phyloP scores from a whole-genome alignment of 2,329 filamentous ascomycete species.

The Exophiala bonariae region DNA sequence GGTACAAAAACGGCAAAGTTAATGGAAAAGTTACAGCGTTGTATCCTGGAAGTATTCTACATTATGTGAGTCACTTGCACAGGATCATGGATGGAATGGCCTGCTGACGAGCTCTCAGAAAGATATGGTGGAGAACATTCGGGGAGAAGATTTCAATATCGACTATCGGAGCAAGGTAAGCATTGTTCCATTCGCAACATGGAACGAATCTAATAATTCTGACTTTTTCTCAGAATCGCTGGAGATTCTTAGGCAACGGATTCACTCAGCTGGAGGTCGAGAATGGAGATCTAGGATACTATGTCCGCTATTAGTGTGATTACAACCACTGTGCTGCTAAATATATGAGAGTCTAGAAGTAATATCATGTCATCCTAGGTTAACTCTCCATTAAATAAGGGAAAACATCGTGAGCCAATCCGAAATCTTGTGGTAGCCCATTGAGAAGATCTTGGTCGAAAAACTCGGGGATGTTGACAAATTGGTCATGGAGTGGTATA shows the following conservation, averaged over 20 bases:
- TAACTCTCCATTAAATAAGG: constrained; percentile 1
- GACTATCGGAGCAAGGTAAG: constrained; percentile 37
- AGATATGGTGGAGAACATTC: constrained; percentile 20
- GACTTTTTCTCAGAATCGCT: constrained; percentile 37
- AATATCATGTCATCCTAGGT: too few relatives aligned
- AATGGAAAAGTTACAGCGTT: constrained; percentile 49
- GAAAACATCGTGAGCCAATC: constrained; percentile 1
- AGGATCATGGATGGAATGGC: not conserved
- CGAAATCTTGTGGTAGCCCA: constrained; percentile 6
- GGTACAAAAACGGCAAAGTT: constrained; percentile 50
- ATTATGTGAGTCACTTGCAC: constrained; percentile 8
- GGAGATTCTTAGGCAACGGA: constrained; percentile 52
- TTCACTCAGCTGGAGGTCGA: constrained; percentile 38
- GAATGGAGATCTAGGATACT: constrained; percentile 17
- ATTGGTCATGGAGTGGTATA: constrained; percentile 7
- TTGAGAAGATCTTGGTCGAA: constrained; percentile 7
- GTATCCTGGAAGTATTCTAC: constrained; percentile 41
- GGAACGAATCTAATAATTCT: not conserved
- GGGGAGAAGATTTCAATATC: constrained; percentile 52
- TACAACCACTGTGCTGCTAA: too few relatives aligned
- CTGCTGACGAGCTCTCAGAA: constrained; percentile 8
- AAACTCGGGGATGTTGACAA: constrained; percentile 5
- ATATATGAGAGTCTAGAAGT: too few relatives aligned
- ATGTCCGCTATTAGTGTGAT: constrained; percentile 6
- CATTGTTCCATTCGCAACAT: not conserved